phyloP scores from a whole-genome alignment of 2,329 filamentous ascomycete species.

The Thermoascus crustaceus region DNA sequence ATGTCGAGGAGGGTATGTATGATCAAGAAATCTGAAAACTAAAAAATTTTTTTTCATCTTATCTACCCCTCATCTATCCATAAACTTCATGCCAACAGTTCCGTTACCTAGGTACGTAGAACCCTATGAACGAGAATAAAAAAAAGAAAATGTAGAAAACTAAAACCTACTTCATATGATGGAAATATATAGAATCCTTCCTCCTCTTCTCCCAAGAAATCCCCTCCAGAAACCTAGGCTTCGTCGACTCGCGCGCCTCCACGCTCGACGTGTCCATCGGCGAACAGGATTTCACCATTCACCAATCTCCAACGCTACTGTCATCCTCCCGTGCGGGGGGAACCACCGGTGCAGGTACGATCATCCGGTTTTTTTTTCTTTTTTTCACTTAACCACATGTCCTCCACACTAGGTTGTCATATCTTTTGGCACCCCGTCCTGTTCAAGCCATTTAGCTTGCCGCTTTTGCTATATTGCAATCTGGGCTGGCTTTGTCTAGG shows the following conservation, averaged over 20 bases:
- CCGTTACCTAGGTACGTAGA: not conserved
- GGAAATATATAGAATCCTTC: conserved; percentile 62
- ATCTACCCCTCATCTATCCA: not conserved
- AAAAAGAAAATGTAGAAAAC: conserved; percentile 1
- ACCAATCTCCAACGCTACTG: conserved; percentile 76
- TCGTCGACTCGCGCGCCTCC: conserved; percentile 64
- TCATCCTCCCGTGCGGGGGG: conserved; percentile 65
- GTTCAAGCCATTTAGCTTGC: too few relatives aligned
- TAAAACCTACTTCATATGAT: not conserved
- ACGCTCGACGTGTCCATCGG: conserved; percentile 60
- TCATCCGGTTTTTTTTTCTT: conserved; percentile 3
- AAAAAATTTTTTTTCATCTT: not conserved
- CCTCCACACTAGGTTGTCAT: too few relatives aligned
- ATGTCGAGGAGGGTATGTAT: conserved; percentile 7
- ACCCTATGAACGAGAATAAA: not conserved
- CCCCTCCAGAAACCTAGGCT: conserved; percentile 71
- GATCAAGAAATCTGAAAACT: not conserved
- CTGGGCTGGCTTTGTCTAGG: too few relatives aligned
- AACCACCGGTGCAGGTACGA: conserved; percentile 61
- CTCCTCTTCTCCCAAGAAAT: conserved; percentile 71
- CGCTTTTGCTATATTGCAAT: too few relatives aligned
- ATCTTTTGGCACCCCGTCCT: too few relatives aligned
- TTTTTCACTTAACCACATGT: not conserved
- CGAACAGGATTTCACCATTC: conserved; percentile 63
- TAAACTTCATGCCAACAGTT: not conserved